Conservation (phyloP, 768 basidiomycete genomes). For the Trametes meyenii region DNA sequence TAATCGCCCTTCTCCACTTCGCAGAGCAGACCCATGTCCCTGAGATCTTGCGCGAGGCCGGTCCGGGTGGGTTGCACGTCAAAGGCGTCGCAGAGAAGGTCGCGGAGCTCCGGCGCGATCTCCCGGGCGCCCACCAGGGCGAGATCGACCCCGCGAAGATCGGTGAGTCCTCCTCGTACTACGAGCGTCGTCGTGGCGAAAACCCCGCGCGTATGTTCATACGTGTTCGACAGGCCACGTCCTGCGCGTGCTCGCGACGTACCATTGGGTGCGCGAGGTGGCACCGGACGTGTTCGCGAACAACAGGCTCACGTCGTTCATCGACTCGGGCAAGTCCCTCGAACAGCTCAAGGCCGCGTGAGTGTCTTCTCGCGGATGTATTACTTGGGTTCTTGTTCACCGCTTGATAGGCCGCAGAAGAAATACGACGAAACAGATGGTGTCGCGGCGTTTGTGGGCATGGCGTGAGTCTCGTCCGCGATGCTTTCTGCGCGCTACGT, state of each 20-base stretch:
- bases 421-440: conserved; percentile 71
- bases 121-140: neutral
- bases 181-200: too few relatives aligned
- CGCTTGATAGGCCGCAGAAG: conserved; percentile 49
- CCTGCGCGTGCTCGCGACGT: conserved; percentile 73
- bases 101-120: neutral
- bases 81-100: neutral
- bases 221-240: conserved; percentile 71
- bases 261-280: conserved; percentile 71
- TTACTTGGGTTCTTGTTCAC: too few relatives aligned
- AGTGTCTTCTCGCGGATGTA: neutral
- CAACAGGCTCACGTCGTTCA: conserved; percentile 65
- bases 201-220: too few relatives aligned
- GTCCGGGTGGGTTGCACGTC: conserved; percentile 9
- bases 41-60: conserved; percentile 24
- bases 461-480: conserved; percentile 49
- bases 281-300: conserved; percentile 72
- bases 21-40: conserved; percentile 12
- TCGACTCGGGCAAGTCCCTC: conserved; percentile 62
- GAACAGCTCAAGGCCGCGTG: conserved; percentile 11
- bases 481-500: neutral
- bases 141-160: conserved; percentile 45
- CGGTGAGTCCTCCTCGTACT: conserved; percentile 38
- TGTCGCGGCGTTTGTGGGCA: conserved; percentile 65
- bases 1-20: neutral